Percentiles rank a stretch among this genome's conserved stretches.
phyloP scores from a whole-genome alignment of 768 basidiomycete species.

The Boletus edulis region DNA sequence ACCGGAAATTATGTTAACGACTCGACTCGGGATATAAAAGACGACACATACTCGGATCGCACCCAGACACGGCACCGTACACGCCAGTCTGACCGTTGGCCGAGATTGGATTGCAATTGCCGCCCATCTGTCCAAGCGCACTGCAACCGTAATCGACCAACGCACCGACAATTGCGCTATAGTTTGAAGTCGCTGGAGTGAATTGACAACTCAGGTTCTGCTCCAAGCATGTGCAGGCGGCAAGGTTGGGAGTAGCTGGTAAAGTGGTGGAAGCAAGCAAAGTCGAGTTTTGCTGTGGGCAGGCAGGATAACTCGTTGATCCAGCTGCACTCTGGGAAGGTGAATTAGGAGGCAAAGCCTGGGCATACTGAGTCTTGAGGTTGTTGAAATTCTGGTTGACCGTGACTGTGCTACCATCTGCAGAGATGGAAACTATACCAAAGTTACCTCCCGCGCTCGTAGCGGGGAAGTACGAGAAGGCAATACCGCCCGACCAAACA shows the following conservation, averaged over 20 bases:
- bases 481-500: slow-evolving; percentile 87
- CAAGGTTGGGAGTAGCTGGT: slow-evolving; percentile 81
- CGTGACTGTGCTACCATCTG: slow-evolving; percentile 64
- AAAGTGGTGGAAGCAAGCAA: slow-evolving; percentile 66
- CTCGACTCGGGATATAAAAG: background rate
- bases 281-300: slow-evolving; percentile 58
- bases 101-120: slow-evolving; percentile 66
- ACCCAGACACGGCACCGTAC: slow-evolving; percentile 75
- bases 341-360: slow-evolving; percentile 56
- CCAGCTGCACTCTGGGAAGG: slow-evolving; percentile 60
- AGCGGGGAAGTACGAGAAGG: slow-evolving; percentile 90
- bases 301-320: slow-evolving; percentile 47
- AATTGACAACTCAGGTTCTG: slow-evolving; percentile 70
- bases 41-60: slow-evolving; percentile 66
- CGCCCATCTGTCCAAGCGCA: slow-evolving; percentile 58
- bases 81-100: slow-evolving; percentile 69
- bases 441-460: slow-evolving; percentile 69
- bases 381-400: slow-evolving; percentile 65
- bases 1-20: slow-evolving; percentile 5
- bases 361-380: slow-evolving; percentile 59
- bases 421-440: slow-evolving; percentile 79
- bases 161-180: slow-evolving; percentile 55
- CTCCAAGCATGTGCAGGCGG: slow-evolving; percentile 77
- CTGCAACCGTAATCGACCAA: slow-evolving; percentile 67
- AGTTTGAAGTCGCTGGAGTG: slow-evolving; percentile 59